These are phyloP conservation scores for Urostyla sp. DNA, from an alignment of 73 alveolate species.

Conservation along the genomic window DNA sequence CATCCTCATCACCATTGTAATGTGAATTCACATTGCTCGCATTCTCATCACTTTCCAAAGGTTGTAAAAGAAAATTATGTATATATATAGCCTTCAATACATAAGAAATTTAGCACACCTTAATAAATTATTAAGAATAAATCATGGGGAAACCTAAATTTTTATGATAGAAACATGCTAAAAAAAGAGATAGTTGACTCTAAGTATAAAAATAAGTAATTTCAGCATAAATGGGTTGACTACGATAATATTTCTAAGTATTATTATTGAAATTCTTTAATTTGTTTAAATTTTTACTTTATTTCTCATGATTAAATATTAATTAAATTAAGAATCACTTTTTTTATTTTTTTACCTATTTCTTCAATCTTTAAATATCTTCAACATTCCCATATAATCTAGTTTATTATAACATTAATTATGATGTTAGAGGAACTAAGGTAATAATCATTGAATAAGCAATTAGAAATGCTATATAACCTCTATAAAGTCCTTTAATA, in stretches of 20 bases:
- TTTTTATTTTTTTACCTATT: too few relatives aligned
- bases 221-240: slow-evolving; percentile 48
- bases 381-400: too few relatives aligned
- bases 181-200: slow-evolving; percentile 15
- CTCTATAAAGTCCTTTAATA: slow-evolving; percentile 67
- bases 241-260: slow-evolving; percentile 30
- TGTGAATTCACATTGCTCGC: slow-evolving; percentile 4
- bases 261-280: slow-evolving; percentile 29
- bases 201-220: too few relatives aligned
- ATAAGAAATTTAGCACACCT: not conserved
- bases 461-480: slow-evolving; percentile 58
- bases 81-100: too few relatives aligned
- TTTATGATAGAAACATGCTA: slow-evolving; percentile 22
- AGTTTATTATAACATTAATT: too few relatives aligned
- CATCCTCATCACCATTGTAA: slow-evolving; percentile 53
- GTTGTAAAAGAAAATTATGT: slow-evolving; percentile 40
- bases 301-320: too few relatives aligned
- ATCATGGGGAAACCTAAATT: slow-evolving; percentile 13
- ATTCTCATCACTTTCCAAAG: slow-evolving; percentile 10
- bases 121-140: not conserved
- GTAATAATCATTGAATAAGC: too few relatives aligned
- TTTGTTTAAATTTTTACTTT: too few relatives aligned
- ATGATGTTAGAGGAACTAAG: too few relatives aligned
- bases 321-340: too few relatives aligned
- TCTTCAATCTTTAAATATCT: too few relatives aligned